Conservation (phyloP, 345 rosid species). For the Firmiana major region DNA sequence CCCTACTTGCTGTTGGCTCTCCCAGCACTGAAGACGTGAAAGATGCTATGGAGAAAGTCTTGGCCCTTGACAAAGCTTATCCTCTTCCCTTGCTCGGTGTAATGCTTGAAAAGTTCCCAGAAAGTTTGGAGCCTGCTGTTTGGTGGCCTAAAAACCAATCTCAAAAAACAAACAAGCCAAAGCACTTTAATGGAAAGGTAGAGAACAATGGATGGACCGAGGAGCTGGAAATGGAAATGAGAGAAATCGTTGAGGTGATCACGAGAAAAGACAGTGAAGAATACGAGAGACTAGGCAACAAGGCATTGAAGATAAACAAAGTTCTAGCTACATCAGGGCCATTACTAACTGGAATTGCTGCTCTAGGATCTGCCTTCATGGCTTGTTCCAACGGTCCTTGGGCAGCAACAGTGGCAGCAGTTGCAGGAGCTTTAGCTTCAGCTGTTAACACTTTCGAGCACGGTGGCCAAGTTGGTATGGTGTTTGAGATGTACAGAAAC, state of each 20-base stretch:
- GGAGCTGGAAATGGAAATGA: conserved; percentile 42
- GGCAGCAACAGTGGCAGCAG: conserved; percentile 34
- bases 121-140: conserved; percentile 38
- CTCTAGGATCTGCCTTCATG: conserved; percentile 34
- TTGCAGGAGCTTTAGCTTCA: conserved; percentile 38
- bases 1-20: conserved; percentile 22
- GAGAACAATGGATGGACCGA: conserved; percentile 38
- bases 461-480: conserved; percentile 55
- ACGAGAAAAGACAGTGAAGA: conserved; percentile 42
- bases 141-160: conserved; percentile 40
- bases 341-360: conserved; percentile 36
- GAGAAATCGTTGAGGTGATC: conserved; percentile 25
- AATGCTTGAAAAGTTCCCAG: conserved; percentile 53
- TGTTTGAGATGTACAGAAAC: conserved; percentile 49
- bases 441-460: conserved; percentile 38
- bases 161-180: neutral
- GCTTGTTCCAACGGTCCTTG: conserved; percentile 11
- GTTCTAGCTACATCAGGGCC: conserved; percentile 30
- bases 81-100: conserved; percentile 47
- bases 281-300: conserved; percentile 34
- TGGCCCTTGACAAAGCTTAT: conserved; percentile 18
- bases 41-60: conserved; percentile 39
- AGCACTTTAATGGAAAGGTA: neutral
- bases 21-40: conserved; percentile 32
- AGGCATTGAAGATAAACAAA: neutral